A percentile compares a stretch with the other conserved stretches of the same genome.
Conservation (phyloP, 345 rosid species). For the Eucalyptus grandis region DNA sequence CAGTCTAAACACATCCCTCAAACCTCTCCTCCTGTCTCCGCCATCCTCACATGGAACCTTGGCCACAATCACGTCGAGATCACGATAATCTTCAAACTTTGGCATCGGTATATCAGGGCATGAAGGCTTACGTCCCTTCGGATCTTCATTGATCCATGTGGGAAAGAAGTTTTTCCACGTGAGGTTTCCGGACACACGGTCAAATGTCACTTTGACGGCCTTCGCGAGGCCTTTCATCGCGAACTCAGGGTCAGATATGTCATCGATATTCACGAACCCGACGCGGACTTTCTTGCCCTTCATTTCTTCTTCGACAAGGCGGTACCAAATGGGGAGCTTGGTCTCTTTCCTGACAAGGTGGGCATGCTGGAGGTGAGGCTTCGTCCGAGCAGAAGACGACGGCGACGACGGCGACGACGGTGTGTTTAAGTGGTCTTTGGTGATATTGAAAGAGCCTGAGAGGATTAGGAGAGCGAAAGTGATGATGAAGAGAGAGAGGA, state of each 20-base stretch:
- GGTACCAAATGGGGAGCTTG: constrained; percentile 24
- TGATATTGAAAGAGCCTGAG: neutral
- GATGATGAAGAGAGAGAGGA: constrained; percentile 22
- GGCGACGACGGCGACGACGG: neutral
- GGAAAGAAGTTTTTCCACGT: constrained; percentile 65
- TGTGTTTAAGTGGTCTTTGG: neutral
- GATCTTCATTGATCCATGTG: constrained; percentile 59
- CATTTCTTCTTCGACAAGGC: constrained; percentile 12
- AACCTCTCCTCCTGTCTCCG: constrained; percentile 14
- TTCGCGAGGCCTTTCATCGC: neutral
- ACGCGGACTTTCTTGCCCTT: constrained; percentile 17
- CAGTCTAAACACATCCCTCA: constrained; percentile 58
- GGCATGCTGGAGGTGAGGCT: neutral
- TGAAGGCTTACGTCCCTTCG: neutral
- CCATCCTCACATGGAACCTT: constrained; percentile 43
- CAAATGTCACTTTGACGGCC: constrained; percentile 24
- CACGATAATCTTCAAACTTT: constrained; percentile 13
- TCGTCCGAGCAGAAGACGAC: too few relatives aligned
- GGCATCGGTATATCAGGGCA: constrained; percentile 85
- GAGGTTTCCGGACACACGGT: constrained; percentile 5
- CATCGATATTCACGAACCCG: constrained; percentile 42
- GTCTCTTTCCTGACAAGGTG: neutral
- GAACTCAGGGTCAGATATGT: neutral
- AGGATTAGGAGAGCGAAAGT: constrained; percentile 22
- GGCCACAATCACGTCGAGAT: constrained; percentile 58